phyloP scores from a whole-genome alignment of 768 basidiomycete genomes.

The Naganishia vaughanmartiniae region DNA sequence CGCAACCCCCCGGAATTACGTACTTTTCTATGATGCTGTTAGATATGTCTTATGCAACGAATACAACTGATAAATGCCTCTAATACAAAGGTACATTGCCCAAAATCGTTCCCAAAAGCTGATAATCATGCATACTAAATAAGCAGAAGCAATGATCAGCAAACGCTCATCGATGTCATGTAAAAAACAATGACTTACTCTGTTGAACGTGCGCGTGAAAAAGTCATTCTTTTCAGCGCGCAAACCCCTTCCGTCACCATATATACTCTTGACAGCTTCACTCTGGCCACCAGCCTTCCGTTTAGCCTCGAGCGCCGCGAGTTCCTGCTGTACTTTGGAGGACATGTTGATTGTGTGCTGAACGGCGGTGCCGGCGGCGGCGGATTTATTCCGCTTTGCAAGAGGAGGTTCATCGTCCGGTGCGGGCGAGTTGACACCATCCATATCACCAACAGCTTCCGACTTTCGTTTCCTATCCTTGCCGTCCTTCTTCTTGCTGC shows the following conservation, averaged over 20 bases:
- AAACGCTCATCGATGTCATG: background rate
- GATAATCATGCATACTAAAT: constrained; percentile 19
- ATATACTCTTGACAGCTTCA: constrained; percentile 31
- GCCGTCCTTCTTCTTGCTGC: constrained; percentile 21
- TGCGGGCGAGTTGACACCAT: background rate
- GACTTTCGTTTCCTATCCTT: constrained; percentile 32
- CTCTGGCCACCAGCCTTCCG: constrained; percentile 29
- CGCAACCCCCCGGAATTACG: background rate
- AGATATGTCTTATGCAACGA: background rate
- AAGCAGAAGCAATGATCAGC: background rate
- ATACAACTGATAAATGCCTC: constrained; percentile 1
- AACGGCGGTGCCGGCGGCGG: background rate
- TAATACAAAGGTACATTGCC: background rate
- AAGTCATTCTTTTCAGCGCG: constrained; percentile 30
- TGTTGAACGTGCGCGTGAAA: constrained; percentile 33
- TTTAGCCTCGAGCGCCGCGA: constrained; percentile 28
- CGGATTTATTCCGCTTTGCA: constrained; percentile 13
- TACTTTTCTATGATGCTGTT: background rate
- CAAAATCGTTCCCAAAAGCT: background rate
- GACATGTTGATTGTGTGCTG: constrained; percentile 21
- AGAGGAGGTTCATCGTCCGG: constrained; percentile 1
- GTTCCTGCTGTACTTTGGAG: constrained; percentile 26
- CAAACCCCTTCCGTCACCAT: constrained; percentile 23
- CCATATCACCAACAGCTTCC: background rate
- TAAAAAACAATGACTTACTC: constrained; percentile 25